These are phyloP conservation scores for Babesia bigemina DNA, from an alignment of 169 alveolate species.

Conservation along the genomic window DNA sequence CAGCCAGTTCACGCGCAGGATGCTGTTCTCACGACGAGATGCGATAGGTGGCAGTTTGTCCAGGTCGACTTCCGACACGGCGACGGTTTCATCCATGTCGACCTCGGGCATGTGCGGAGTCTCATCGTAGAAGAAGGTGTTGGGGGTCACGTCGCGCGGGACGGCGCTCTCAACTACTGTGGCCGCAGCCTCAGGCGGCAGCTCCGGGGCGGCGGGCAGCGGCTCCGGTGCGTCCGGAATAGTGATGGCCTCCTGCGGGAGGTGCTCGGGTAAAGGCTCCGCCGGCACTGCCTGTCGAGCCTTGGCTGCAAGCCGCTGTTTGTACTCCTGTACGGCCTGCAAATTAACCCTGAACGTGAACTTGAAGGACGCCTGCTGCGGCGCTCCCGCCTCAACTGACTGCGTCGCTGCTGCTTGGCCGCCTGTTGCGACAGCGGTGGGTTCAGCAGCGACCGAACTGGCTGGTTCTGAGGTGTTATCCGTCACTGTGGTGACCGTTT, in stretches of 20 bases:
- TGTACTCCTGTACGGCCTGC: constrained; percentile 57
- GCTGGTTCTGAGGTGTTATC: background rate
- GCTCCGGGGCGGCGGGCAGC: background rate
- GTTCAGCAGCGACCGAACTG: background rate
- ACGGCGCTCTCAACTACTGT: background rate
- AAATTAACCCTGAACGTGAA: constrained; percentile 42
- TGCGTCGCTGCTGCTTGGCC: background rate
- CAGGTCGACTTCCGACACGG: constrained; percentile 2
- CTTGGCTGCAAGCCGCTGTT: background rate
- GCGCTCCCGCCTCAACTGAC: background rate
- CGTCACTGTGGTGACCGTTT: background rate
- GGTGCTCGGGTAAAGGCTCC: background rate
- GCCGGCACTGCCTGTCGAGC: background rate
- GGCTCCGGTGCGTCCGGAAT: background rate
- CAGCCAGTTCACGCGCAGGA: constrained; percentile 51
- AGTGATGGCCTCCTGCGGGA: background rate
- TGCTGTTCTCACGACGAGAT: constrained; percentile 54
- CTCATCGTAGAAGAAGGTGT: background rate
- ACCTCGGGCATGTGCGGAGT: background rate
- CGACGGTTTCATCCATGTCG: background rate
- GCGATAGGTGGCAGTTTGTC: constrained; percentile 39
- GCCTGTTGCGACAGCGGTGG: too few relatives aligned
- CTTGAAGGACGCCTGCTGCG: background rate
- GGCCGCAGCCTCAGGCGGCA: background rate
- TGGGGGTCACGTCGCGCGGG: background rate